Evolutionary conservation across 192 early-diverging fungal genomes (phyloP), one percentile per base, ranked within the genome.

Genomic region (Coemansia reversa): DNA sequence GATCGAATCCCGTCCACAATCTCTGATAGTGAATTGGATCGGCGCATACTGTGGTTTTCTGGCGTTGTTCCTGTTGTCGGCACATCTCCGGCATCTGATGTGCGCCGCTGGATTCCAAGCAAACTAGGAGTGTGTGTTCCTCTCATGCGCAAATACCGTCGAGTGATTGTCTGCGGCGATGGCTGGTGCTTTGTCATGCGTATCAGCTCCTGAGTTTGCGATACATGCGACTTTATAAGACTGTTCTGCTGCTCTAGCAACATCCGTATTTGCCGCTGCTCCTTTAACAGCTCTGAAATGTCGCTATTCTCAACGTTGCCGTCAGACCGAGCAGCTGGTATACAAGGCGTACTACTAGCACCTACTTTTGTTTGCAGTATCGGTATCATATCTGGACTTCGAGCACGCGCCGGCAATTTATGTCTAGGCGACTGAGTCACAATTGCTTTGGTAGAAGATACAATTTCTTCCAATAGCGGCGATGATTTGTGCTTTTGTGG

Each of bases 171-270:
- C 47, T 74, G 72, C 3, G 77, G 68, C 62, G 77, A 71, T 28
- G 67, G 68, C 62, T 80, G 71, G 48, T 68, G 65, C 11, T 59
- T 58, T 3, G 64, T 58, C 22, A 74, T 22, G 22, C 65, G 77
- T 68, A 80, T 67, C 45, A 80, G 57, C 67, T 80, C 77, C 16
- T 71, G 72, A 1, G 77, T 68, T 58, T 80, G 77, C 22, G 77
- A 70, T 18, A 80, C 69, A 32, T 80, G 77, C 14, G 69, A 42
- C 55, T 67, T 74, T 35, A 80, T 74, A 23, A 80, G 65, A 3
- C 23, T 57, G 51, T 80, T 80, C 24, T 80, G 77, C 52, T 80
- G 72, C 39, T 80, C 72, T 3, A 80, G 62, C 39, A 80, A 45
- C 14, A 54, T 20, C 25, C 77, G 77, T 18, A 80, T 80, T 18